phyloP scores from a whole-genome alignment of 1,139 yeast species.

The Torulaspora globosa region DNA sequence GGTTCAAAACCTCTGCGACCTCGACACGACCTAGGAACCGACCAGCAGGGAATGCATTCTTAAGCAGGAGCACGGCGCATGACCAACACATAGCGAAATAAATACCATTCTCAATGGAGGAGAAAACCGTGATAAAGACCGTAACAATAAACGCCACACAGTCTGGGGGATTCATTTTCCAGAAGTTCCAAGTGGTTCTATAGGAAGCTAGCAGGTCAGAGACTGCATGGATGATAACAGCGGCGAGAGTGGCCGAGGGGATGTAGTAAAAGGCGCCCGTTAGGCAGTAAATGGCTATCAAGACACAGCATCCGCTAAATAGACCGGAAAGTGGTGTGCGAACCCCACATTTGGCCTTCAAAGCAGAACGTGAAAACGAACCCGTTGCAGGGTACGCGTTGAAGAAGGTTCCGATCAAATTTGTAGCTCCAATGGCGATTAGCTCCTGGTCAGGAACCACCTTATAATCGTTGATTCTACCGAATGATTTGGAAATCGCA shows the following conservation, averaged over 20 bases:
- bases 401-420: constrained; percentile 86
- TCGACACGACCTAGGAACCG: constrained; percentile 74
- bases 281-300: constrained; percentile 78
- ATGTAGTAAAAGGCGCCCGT: constrained; percentile 82
- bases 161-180: constrained; percentile 74
- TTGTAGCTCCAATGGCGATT: constrained; percentile 89
- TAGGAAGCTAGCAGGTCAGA: constrained; percentile 77
- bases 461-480: constrained; percentile 85
- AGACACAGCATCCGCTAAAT: constrained; percentile 83
- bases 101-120: constrained; percentile 82
- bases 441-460: constrained; percentile 91
- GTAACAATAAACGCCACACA: constrained; percentile 71
- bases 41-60: constrained; percentile 78
- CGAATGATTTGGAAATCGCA: constrained; percentile 90
- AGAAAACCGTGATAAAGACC: constrained; percentile 73
- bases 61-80: constrained; percentile 64
- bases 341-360: constrained; percentile 93
- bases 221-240: constrained; percentile 94
- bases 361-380: constrained; percentile 89
- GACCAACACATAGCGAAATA: constrained; percentile 89
- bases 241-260: constrained; percentile 82
- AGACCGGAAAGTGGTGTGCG: constrained; percentile 92
- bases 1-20: constrained; percentile 65
- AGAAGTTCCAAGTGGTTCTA: constrained; percentile 66
- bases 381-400: constrained; percentile 96